Evolutionary conservation across 768 basidiomycete species (phyloP).

Genomic region (Termitomyces sp.): DNA sequence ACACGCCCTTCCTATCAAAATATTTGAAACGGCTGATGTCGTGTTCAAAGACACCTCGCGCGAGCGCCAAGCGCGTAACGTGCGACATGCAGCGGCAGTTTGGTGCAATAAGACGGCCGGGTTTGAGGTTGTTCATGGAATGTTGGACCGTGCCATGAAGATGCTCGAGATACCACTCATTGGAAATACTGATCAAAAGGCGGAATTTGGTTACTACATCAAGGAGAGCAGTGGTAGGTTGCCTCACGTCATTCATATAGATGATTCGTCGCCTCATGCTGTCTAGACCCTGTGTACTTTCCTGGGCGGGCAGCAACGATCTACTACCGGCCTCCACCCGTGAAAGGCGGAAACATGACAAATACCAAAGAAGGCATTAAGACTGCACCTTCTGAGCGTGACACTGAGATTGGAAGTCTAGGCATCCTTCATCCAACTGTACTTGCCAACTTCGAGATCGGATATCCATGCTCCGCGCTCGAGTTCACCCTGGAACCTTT

Average conservation of each 20-base stretch:
- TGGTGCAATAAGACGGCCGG: conserved; percentile 98
- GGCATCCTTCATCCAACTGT: conserved; percentile 94
- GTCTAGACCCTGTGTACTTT: conserved; percentile 86
- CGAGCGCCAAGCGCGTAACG: conserved; percentile 86
- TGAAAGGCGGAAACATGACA: conserved; percentile 25
- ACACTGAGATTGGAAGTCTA: conserved; percentile 79
- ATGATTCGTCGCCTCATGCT: not conserved
- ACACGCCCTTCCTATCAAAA: conserved; percentile 84
- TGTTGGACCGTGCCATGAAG: conserved; percentile 93
- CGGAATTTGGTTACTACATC: conserved; percentile 85
- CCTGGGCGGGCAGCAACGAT: conserved; percentile 92
- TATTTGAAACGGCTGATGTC: conserved; percentile 93
- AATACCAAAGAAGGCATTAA: conserved; percentile 40
- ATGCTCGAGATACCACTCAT: conserved; percentile 91
- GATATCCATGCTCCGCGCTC: conserved; percentile 89
- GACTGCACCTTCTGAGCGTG: conserved; percentile 38
- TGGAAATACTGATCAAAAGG: conserved; percentile 44
- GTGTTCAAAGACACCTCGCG: conserved; percentile 76
- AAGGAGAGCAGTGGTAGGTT: conserved; percentile 76
- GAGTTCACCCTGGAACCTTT: conserved; percentile 97
- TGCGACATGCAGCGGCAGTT: conserved; percentile 81
- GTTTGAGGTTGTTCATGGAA: conserved; percentile 93
- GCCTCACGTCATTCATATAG: not conserved
- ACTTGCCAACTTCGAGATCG: conserved; percentile 88
- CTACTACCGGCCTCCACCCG: conserved; percentile 64